phyloP scores from a whole-genome alignment of 148 eudicot species.

The Mesembryanthemum crystallinum region DNA sequence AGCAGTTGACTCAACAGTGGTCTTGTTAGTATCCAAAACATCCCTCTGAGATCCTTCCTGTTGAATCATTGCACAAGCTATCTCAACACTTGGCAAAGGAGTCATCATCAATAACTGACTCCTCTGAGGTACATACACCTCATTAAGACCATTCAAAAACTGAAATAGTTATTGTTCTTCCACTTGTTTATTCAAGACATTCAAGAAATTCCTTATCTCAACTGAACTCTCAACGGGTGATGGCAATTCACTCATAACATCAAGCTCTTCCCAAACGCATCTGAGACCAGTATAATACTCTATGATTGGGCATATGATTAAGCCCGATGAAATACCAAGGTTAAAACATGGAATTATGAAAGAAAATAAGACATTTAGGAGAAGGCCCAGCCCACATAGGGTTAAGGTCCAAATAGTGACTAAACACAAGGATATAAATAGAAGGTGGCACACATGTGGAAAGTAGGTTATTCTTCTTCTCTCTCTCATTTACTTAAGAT shows the following conservation, averaged over 20 bases:
- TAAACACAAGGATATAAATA: no score
- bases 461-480: no score
- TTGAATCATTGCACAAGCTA: not conserved
- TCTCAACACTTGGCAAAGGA: not conserved
- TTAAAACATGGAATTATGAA: no score
- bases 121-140: not conserved
- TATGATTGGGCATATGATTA: not conserved
- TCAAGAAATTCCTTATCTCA: not conserved
- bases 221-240: not conserved
- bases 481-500: no score
- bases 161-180: not conserved
- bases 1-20: not conserved
- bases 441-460: no score
- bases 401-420: no score
- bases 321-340: no score
- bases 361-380: no score
- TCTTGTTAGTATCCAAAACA: not conserved
- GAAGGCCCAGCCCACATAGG: no score
- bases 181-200: not conserved
- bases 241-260: not conserved
- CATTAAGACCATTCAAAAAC: not conserved
- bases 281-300: not conserved
- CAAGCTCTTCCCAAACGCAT: not conserved
- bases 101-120: not conserved
- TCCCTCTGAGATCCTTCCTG: not conserved